phyloP scores from a whole-genome alignment of 495 filamentous ascomycete species.

The Astrocystis sublimbata region DNA sequence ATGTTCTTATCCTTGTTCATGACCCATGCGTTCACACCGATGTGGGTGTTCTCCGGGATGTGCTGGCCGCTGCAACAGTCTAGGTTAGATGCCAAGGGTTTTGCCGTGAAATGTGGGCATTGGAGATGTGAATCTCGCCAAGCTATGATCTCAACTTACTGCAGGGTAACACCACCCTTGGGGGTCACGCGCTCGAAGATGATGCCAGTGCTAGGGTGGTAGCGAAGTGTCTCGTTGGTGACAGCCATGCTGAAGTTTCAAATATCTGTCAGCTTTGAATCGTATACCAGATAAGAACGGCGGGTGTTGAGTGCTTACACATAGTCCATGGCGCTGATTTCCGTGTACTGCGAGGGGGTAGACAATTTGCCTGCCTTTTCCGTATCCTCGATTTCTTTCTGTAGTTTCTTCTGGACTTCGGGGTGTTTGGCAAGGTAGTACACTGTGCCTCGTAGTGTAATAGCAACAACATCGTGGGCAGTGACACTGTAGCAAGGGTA shows the following conservation, averaged over 20 bases:
- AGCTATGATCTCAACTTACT: constrained; percentile 9
- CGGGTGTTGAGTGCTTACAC: not conserved
- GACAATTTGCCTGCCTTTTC: not conserved
- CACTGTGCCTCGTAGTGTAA: constrained; percentile 51
- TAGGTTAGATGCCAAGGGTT: not conserved
- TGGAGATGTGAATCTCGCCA: not conserved
- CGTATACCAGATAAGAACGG: not conserved
- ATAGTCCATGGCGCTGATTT: not conserved
- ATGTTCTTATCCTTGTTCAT: constrained; percentile 53
- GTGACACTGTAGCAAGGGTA: not conserved
- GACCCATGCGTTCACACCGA: constrained; percentile 62
- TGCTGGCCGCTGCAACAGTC: constrained; percentile 36
- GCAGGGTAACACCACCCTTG: constrained; percentile 51
- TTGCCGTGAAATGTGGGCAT: not conserved
- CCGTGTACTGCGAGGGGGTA: not conserved
- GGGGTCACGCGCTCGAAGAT: constrained; percentile 61
- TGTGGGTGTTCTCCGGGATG: constrained; percentile 55
- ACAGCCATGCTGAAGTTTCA: constrained; percentile 60
- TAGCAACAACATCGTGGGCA: constrained; percentile 56
- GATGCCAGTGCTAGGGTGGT: constrained; percentile 59
- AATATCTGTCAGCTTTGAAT: constrained; percentile 41
- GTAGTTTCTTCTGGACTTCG: constrained; percentile 38
- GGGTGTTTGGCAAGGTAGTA: constrained; percentile 52
- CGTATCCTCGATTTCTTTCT: constrained; percentile 40
- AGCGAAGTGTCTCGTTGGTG: constrained; percentile 62